These are phyloP conservation scores for Aspergillus felis DNA, from an alignment of 2,329 filamentous ascomycete species.

Conservation along the genomic window DNA sequence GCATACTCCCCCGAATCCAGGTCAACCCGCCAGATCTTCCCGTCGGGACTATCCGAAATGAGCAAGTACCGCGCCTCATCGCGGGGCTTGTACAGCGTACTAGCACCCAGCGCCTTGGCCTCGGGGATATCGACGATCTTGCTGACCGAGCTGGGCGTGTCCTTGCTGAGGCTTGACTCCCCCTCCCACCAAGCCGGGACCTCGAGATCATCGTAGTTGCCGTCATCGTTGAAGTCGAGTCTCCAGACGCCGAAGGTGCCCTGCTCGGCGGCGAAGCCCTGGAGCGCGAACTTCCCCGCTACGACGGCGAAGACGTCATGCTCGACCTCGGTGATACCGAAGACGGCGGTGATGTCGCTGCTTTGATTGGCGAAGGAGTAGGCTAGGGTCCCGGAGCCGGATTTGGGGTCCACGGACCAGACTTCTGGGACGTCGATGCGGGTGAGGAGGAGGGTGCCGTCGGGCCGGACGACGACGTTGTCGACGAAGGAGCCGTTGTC, in stretches of 20 bases:
- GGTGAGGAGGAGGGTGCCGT: constrained; percentile 19
- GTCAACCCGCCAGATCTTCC: constrained; percentile 19
- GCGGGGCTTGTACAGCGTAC: neutral
- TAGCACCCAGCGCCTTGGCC: neutral
- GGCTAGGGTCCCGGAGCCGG: neutral
- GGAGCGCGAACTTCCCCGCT: neutral
- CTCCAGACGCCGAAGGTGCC: neutral
- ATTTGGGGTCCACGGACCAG: neutral
- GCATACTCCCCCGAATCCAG: constrained; percentile 14
- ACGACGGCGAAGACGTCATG: neutral
- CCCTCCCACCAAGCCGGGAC: constrained; percentile 8
- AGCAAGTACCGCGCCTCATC: neutral
- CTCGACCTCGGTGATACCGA: neutral
- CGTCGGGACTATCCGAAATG: constrained; percentile 2
- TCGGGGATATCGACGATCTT: neutral
- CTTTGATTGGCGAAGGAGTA: neutral
- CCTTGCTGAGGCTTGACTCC: neutral
- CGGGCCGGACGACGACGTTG: constrained; percentile 15
- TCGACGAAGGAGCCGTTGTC: constrained; percentile 22
- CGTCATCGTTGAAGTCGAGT: constrained; percentile 15
- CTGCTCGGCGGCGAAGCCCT: neutral
- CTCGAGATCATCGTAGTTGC: constrained; percentile 20
- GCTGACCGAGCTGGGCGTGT: neutral
- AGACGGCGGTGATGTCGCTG: neutral
- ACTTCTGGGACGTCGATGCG: constrained; percentile 12